Evolutionary conservation across 495 filamentous ascomycete species (phyloP).

Genomic region (Emericellopsis terricola): DNA sequence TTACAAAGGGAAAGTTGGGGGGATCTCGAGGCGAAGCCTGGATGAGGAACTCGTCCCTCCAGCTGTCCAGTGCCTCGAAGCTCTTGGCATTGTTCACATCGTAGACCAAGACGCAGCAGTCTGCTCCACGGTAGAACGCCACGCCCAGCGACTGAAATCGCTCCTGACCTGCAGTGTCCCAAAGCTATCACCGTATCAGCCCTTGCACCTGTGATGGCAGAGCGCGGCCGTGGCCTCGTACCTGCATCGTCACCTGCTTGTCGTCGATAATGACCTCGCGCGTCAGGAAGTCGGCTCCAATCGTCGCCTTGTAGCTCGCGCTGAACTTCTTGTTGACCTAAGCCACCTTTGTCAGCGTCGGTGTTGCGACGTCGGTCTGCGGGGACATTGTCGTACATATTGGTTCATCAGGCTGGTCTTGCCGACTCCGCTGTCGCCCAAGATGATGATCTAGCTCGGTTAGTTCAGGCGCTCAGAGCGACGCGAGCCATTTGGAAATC

Average conservation of each 20-base stretch:
- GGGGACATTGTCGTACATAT: conserved; percentile 57
- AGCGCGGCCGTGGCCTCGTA: conserved; percentile 17
- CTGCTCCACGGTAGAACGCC: conserved; percentile 93
- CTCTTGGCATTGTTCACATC: conserved; percentile 99
- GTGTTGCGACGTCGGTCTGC: conserved; percentile 1
- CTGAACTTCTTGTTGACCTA: conserved; percentile 99
- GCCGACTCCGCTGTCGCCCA: conserved; percentile 94
- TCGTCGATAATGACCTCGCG: conserved; percentile 97
- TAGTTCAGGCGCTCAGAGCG: conserved; percentile 1
- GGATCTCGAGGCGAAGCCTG: conserved; percentile 93
- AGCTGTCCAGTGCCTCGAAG: conserved; percentile 95
- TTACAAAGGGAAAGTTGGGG: conserved; percentile 93
- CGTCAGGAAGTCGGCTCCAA: conserved; percentile 95
- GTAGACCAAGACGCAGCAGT: conserved; percentile 97
- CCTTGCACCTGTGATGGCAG: not conserved
- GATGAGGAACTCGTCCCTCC: conserved; percentile 96
- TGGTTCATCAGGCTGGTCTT: conserved; percentile 99
- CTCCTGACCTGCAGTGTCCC: conserved; percentile 97
- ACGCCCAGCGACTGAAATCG: conserved; percentile 95
- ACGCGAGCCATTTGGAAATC: conserved; percentile 1
- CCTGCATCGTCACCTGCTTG: conserved; percentile 96
- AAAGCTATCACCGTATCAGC: conserved; percentile 43
- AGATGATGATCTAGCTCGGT: conserved; percentile 72
- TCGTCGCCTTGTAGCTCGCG: conserved; percentile 97
- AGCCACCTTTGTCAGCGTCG: conserved; percentile 1